Percentiles rank a stretch among this genome's conserved stretches.
These are phyloP conservation scores for Tetracladium marchalianum DNA, from an alignment of 495 filamentous ascomycete species.

Conservation along the genomic window DNA sequence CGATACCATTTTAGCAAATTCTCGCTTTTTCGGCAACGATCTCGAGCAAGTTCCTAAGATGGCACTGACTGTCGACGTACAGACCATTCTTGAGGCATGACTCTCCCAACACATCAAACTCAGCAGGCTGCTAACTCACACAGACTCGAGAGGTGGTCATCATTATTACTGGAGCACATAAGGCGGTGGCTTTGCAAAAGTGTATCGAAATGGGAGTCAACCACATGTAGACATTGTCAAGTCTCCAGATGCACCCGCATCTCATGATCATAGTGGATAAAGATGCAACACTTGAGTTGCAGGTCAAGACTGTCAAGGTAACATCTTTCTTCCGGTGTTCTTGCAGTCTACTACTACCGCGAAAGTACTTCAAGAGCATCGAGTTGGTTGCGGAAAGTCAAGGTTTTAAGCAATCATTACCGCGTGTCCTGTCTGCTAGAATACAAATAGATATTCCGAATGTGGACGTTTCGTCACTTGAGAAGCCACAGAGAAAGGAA, in stretches of 20 bases:
- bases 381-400: slow-evolving; percentile 45
- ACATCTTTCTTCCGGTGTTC: neutral
- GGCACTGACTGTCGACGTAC: slow-evolving; percentile 78
- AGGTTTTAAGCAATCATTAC: slow-evolving; percentile 52
- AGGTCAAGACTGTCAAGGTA: slow-evolving; percentile 80
- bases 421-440: too few species aligned
- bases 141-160: slow-evolving; percentile 73
- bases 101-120: neutral
- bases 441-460: too few species aligned
- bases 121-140: too few species aligned
- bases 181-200: slow-evolving; percentile 68
- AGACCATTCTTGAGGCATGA: slow-evolving; percentile 78
- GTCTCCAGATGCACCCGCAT: slow-evolving; percentile 69
- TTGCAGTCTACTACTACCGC: neutral
- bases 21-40: slow-evolving; percentile 71
- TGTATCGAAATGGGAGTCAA: slow-evolving; percentile 77
- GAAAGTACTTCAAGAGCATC: slow-evolving; percentile 59
- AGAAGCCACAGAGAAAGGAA: too few species aligned
- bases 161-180: slow-evolving; percentile 71
- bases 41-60: slow-evolving; percentile 64
- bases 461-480: too few species aligned
- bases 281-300: slow-evolving; percentile 72
- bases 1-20: slow-evolving; percentile 79
- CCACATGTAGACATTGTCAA: slow-evolving; percentile 84
- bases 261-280: slow-evolving; percentile 77